phyloP scores from a whole-genome alignment of 129 eudicot species.

The Pulicaria dysenterica region DNA sequence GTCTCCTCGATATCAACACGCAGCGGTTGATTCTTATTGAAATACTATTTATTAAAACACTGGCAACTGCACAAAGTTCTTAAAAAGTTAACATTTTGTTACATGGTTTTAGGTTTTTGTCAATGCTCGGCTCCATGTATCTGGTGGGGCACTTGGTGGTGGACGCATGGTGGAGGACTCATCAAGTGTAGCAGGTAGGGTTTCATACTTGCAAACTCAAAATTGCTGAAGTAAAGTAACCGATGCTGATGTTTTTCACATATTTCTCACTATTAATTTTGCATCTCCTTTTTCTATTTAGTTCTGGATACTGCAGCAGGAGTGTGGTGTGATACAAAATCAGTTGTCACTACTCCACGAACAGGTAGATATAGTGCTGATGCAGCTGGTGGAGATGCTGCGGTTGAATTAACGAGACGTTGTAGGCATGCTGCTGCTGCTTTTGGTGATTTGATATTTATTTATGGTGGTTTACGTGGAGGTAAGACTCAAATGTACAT shows the following conservation, averaged over 20 bases:
- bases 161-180: conserved; percentile 99
- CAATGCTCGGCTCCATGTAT: conserved; percentile 96
- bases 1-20: conserved; percentile 95
- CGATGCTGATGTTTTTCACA: conserved; percentile 6
- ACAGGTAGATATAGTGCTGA: conserved; percentile 95
- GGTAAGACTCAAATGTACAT: conserved; percentile 55
- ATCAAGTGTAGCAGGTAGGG: conserved; percentile 91
- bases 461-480: conserved; percentile 97
- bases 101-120: conserved; percentile 75
- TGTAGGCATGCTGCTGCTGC: conserved; percentile 99
- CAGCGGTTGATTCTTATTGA: conserved; percentile 63
- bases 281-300: conserved; percentile 38
- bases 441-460: conserved; percentile 81
- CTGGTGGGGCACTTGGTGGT: conserved; percentile 99
- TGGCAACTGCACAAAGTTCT: not conserved
- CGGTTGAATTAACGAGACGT: conserved; percentile 88
- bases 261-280: conserved; percentile 15
- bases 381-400: conserved; percentile 99
- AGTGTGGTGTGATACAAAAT: conserved; percentile 95
- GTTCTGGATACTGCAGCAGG: conserved; percentile 99
- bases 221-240: conserved; percentile 3
- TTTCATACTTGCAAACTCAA: conserved; percentile 3
- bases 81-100: conserved; percentile 6
- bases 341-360: conserved; percentile 90
- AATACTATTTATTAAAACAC: not conserved